Percentiles rank a stretch among this genome's conserved stretches.
These are phyloP conservation scores for Piloderma croceum DNA, from an alignment of 768 basidiomycete species.

Conservation along the genomic window DNA sequence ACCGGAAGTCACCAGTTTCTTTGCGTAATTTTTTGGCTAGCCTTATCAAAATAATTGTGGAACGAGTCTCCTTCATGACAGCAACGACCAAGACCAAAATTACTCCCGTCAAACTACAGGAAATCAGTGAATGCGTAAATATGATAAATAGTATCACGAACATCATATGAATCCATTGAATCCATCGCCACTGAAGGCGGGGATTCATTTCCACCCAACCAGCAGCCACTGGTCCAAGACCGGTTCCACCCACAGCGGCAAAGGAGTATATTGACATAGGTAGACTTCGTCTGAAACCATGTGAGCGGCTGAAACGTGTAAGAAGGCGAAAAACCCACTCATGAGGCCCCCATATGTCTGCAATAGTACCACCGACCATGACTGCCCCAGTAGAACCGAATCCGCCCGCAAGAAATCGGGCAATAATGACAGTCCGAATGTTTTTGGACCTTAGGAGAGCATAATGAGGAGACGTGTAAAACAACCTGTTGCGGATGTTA, in stretches of 20 bases:
- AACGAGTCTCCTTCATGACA: constrained; percentile 68
- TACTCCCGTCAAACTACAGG: constrained; percentile 42
- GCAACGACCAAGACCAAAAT: constrained; percentile 47
- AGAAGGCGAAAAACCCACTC: constrained; percentile 38
- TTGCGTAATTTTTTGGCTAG: constrained; percentile 60
- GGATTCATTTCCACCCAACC: constrained; percentile 63
- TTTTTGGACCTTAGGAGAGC: constrained; percentile 29
- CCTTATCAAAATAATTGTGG: constrained; percentile 61
- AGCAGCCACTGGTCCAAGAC: constrained; percentile 56
- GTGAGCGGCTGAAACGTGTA: not conserved
- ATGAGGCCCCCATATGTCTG: constrained; percentile 60
- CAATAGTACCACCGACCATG: constrained; percentile 71
- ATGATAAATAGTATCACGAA: constrained; percentile 17
- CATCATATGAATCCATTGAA: constrained; percentile 78
- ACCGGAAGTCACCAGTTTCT: constrained; percentile 56
- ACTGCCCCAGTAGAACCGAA: constrained; percentile 67
- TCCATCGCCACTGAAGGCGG: constrained; percentile 70
- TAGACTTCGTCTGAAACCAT: constrained; percentile 51
- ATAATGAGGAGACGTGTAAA: not conserved
- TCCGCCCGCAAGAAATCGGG: constrained; percentile 59
- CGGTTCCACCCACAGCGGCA: constrained; percentile 54
- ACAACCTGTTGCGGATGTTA: not conserved
- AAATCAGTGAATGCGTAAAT: constrained; percentile 1
- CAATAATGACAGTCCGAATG: constrained; percentile 59
- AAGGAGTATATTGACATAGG: constrained; percentile 75